A percentile compares a stretch with the other conserved stretches of the same genome.
Evolutionary conservation across 106 monocot genomes (phyloP).

Genomic region (Dendrobium officinale): DNA sequence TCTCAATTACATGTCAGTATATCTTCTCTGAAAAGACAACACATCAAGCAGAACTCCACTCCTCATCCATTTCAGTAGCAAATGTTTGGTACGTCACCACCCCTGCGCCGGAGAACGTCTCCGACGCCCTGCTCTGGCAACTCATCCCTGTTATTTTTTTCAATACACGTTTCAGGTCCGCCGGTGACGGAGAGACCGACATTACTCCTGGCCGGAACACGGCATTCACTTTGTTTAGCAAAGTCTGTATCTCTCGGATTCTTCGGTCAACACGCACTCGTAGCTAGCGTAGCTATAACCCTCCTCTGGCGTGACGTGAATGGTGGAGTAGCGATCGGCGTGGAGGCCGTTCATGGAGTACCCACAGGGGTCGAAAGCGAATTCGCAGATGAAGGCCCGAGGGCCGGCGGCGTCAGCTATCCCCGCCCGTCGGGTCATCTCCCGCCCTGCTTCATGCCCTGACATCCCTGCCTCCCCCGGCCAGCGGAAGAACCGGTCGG

Average conservation of each 20-base stretch:
- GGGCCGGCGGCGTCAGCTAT: constrained; percentile 23
- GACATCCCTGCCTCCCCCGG: constrained; percentile 8
- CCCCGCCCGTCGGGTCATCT: constrained; percentile 37
- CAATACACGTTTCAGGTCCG: constrained; percentile 5
- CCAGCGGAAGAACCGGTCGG: constrained; percentile 18
- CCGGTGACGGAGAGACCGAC: constrained; percentile 24
- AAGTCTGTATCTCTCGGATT: constrained; percentile 6
- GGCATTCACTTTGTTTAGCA: constrained; percentile 16
- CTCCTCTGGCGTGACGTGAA: constrained; percentile 79
- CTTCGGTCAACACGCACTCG: constrained; percentile 37
- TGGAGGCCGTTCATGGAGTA: constrained; percentile 80
- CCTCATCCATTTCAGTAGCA: background rate
- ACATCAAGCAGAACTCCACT: background rate
- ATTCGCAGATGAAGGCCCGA: constrained; percentile 33
- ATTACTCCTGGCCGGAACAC: constrained; percentile 56
- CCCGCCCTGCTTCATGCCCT: constrained; percentile 25
- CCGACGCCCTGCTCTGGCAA: constrained; percentile 18
- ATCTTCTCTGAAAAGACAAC: background rate
- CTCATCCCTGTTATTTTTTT: constrained; percentile 22
- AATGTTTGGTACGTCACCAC: constrained; percentile 38
- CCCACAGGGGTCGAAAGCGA: constrained; percentile 69
- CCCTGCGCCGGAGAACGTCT: constrained; percentile 32
- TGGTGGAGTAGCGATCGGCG: constrained; percentile 38
- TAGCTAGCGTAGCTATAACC: constrained; percentile 77
- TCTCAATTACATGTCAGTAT: background rate